Evolutionary conservation across 192 early-diverging fungal genomes (phyloP).

Genomic region (Coemansia sp.): DNA sequence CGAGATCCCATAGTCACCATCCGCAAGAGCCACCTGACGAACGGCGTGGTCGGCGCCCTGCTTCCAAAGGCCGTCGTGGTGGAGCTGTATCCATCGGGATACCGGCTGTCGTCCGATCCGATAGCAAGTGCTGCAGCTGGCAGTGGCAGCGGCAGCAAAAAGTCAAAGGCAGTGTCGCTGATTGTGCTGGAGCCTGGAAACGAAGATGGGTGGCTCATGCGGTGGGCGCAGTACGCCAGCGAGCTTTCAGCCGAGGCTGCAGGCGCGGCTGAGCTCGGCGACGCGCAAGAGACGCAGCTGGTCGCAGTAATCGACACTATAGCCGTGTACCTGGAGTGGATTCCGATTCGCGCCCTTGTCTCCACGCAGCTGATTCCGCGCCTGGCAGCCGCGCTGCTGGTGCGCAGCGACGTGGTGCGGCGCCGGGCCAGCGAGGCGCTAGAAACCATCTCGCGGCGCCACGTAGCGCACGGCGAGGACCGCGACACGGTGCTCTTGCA

Average conservation of each 20-base stretch:
- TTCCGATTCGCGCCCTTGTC: constrained; percentile 32
- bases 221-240: constrained; percentile 20
- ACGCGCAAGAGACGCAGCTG: constrained; percentile 9
- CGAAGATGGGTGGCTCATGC: constrained; percentile 47
- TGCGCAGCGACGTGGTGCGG: constrained; percentile 23
- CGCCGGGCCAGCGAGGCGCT: constrained; percentile 17
- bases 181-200: constrained; percentile 39
- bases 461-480: constrained; percentile 18
- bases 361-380: constrained; percentile 19
- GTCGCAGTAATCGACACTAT: constrained; percentile 18
- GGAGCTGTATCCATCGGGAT: constrained; percentile 41
- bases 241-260: not conserved
- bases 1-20: constrained; percentile 36
- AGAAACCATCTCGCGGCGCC: constrained; percentile 39
- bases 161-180: constrained; percentile 7
- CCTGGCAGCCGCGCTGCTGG: constrained; percentile 19
- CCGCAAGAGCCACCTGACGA: constrained; percentile 43
- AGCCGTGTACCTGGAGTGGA: constrained; percentile 40
- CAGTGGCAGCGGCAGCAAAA: constrained; percentile 5
- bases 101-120: constrained; percentile 32
- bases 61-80: constrained; percentile 23
- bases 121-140: not conserved
- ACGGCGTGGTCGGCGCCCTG: constrained; percentile 41
- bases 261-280: not conserved
- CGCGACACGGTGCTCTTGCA: constrained; percentile 34